Evolutionary conservation across 2,329 filamentous ascomycete genomes (phyloP).

Genomic region (Elsinoe batatas): DNA sequence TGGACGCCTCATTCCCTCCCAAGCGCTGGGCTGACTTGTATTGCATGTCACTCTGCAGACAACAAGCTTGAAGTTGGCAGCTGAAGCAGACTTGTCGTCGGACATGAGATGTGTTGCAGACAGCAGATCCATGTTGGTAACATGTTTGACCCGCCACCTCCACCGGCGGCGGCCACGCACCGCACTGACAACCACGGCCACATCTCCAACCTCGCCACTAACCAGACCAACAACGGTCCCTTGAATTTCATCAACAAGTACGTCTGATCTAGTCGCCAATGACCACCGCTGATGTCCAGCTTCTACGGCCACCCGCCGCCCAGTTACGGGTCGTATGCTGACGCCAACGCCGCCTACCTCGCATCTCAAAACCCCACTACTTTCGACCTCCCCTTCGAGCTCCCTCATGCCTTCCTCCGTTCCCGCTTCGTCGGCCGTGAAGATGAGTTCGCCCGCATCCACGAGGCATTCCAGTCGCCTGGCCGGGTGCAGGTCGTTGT

Average conservation of each 20-base stretch:
- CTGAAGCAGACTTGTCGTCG: too few relatives aligned
- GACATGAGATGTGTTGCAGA: too few relatives aligned
- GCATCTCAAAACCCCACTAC: background rate
- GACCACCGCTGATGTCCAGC: background rate
- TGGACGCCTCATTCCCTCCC: background rate
- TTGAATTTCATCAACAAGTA: background rate
- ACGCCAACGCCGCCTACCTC: background rate
- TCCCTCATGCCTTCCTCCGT: background rate
- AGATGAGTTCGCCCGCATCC: background rate
- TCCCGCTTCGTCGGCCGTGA: background rate
- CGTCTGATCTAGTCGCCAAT: background rate
- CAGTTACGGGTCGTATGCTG: background rate
- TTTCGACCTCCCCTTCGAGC: background rate
- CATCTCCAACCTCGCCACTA: background rate
- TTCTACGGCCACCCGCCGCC: background rate
- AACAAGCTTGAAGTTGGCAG: too few relatives aligned
- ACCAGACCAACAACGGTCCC: background rate
- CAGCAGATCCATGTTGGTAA: too few relatives aligned
- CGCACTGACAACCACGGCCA: background rate
- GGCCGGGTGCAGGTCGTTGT: conserved; percentile 19
- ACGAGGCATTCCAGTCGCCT: background rate
- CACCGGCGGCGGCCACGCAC: background rate
- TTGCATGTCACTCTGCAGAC: too few relatives aligned
- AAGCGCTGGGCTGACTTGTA: background rate
- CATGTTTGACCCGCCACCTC: background rate